Evolutionary conservation across 106 monocot genomes (phyloP), one percentile per base, ranked within the genome.

Genomic region (Allium sativum): DNA sequence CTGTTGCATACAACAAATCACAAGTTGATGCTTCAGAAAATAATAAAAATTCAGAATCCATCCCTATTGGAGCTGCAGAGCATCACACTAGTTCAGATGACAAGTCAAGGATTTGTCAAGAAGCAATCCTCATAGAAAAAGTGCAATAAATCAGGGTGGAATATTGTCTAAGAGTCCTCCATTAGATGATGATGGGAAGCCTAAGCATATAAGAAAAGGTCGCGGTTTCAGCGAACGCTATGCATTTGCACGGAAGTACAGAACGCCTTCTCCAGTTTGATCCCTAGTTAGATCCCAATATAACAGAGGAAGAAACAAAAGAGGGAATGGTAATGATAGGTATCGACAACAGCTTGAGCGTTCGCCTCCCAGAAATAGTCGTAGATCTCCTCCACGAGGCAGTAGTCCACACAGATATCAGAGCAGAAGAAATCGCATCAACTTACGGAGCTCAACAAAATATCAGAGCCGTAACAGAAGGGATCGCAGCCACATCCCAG

Each of bases 221-320:
- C 76, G 81, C 50, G 81, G 81, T 48, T 81, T 81, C 44, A 81
- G 58, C 12, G 65, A 77, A 8, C 21, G 62, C 12, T 81, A 73
- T 62, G 56, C 69, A 56, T 81, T 57, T 70, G 81, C 53, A 45
- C 76, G 76, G 19, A 65, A 50, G 55, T 81, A 81, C 18, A 56
- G 81, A 20, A 77, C 81, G 48, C 81, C 81, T 45, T 77, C 76
- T 17, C 81, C 81, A 22, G 77, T 61, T 45, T 69, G 62, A 54
- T 56, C 77, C 45, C 76, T 72, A 40, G 40, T 73, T 52, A 68
- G 68, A 15, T 50, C 81, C 13, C 56, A 56, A 21, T 56, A 76
- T 44, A 52, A 77, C 46, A 69, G 65, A 12, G 73, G 73, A 65
- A 77, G 81, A 44, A 65, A 81, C 70, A 65, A 64, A 59, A 16